Evolutionary conservation across 139 green algal genomes (phyloP), one percentile per base, ranked within the genome.

Genomic region (Microglena sp.): DNA sequence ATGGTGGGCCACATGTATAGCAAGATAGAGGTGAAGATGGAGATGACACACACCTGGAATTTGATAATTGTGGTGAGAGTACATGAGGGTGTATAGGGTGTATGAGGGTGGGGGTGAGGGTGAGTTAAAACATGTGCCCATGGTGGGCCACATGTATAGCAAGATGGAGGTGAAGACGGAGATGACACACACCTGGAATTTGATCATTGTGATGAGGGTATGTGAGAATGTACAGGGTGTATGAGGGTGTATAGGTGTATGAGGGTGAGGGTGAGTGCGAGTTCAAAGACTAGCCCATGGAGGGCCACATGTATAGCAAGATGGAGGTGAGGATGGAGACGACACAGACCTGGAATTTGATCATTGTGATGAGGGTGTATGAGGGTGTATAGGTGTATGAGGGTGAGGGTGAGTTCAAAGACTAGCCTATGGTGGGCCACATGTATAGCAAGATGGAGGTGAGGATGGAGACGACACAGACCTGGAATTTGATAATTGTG

Each of bases 1-100:
- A 53, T 66, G 1, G 76, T 36, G 1, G 77, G 77, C 67, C 80
- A n/a, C 4, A 74, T 63, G 68, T 76, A 81, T 33, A 84, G 66
- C 3, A 79, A 29, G 33, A 79, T 63, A 27, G 73, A 81, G 2
- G 77, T 84, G 30, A 66, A 45, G 1, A 79, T 55, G 4, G 55
- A 72, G n/a, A 84, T 74, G 11, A 58, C 55, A 43, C 70, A 77
- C 33, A 84, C 77, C 77, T 83, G 63, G 40, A 32, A 4, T 32
- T 21, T n/a, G n/a, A n/a, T n/a, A n/a, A n/a, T n/a, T n/a, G n/a
- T n/a, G 40, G 40, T 18, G 40, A 18, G 40, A 18, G 40, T 50
- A 18, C 40, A 15, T n/a, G 40, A 18, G 18, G 15, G 40, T 50
- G 15, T 50, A 50, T 18, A 18, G 40, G 40, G 40, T 50, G 40